A percentile compares a stretch with the other conserved stretches of the same genome.
phyloP scores from a whole-genome alignment of 192 early-diverging fungal genomes.

The Linnemannia hyalina region DNA sequence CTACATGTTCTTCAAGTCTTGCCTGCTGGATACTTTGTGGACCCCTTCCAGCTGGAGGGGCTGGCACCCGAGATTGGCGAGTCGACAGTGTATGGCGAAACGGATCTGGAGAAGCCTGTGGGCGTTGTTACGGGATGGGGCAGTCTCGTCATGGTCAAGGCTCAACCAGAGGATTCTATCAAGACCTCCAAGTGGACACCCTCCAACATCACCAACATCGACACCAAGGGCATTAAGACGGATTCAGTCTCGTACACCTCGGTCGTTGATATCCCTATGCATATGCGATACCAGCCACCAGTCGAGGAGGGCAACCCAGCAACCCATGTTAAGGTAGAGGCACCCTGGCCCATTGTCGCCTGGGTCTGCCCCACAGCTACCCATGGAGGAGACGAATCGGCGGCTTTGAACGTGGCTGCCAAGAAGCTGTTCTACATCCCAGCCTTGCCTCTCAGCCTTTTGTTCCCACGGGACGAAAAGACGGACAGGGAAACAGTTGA shows the following conservation, averaged over 20 bases:
- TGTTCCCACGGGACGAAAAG: background rate
- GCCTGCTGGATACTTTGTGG: slow-evolving; percentile 48
- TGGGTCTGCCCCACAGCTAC: slow-evolving; percentile 25
- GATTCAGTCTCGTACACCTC: slow-evolving; percentile 1
- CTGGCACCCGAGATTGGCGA: slow-evolving; percentile 51
- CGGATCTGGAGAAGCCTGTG: slow-evolving; percentile 53
- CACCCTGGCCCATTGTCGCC: slow-evolving; percentile 50
- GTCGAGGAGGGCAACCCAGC: slow-evolving; percentile 20
- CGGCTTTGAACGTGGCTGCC: background rate
- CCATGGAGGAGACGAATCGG: background rate
- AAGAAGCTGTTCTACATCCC: slow-evolving; percentile 48
- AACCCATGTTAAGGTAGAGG: slow-evolving; percentile 24
- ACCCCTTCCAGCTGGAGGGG: slow-evolving; percentile 50
- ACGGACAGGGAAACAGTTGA: slow-evolving; percentile 14
- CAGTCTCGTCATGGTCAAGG: slow-evolving; percentile 49
- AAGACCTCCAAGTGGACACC: slow-evolving; percentile 43
- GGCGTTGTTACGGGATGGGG: slow-evolving; percentile 51
- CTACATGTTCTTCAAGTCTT: slow-evolving; percentile 41
- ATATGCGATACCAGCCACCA: slow-evolving; percentile 52
- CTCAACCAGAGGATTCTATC: slow-evolving; percentile 31
- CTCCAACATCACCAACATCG: background rate
- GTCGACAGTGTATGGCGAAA: slow-evolving; percentile 43
- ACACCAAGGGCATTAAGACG: background rate
- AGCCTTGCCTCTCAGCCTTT: slow-evolving; percentile 19
- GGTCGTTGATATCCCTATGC: slow-evolving; percentile 48